phyloP scores from a whole-genome alignment of 78 protist genomes.

The Dictyostelium citrinum region DNA sequence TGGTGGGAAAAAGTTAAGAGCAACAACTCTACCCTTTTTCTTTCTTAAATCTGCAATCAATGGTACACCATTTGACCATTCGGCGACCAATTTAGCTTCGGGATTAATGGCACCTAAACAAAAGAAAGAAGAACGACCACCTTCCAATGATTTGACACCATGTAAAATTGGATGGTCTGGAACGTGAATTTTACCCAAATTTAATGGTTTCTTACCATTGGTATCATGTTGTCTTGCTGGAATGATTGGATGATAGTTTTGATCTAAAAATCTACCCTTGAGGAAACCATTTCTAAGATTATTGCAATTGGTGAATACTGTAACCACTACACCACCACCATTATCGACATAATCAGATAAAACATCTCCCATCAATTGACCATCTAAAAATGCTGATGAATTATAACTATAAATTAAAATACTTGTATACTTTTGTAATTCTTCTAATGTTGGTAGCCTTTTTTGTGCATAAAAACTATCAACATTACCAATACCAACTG shows the following conservation, averaged over 20 bases:
- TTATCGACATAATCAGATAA: slow-evolving; percentile 67
- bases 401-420: slow-evolving; percentile 62
- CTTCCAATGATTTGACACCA: slow-evolving; percentile 42
- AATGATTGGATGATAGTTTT: slow-evolving; percentile 72
- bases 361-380: slow-evolving; percentile 70
- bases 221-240: slow-evolving; percentile 75
- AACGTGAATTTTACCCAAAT: slow-evolving; percentile 27
- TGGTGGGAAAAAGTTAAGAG: slow-evolving; percentile 77
- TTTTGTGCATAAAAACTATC: slow-evolving; percentile 66
- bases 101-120: slow-evolving; percentile 63
- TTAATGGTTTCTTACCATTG: slow-evolving; percentile 69
- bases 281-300: slow-evolving; percentile 69
- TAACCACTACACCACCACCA: slow-evolving; percentile 78
- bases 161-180: slow-evolving; percentile 64
- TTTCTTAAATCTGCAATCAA: slow-evolving; percentile 33
- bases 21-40: slow-evolving; percentile 53
- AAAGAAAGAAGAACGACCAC: slow-evolving; percentile 64
- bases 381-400: slow-evolving; percentile 60
- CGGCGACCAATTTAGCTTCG: slow-evolving; percentile 61
- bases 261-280: slow-evolving; percentile 66
- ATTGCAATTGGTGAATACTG: slow-evolving; percentile 71
- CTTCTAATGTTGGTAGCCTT: slow-evolving; percentile 69
- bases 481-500: slow-evolving; percentile 38
- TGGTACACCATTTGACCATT: slow-evolving; percentile 75
- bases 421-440: slow-evolving; percentile 65